phyloP scores from a whole-genome alignment of 75 land plant genomes.

The Sequoia sempervirens region DNA sequence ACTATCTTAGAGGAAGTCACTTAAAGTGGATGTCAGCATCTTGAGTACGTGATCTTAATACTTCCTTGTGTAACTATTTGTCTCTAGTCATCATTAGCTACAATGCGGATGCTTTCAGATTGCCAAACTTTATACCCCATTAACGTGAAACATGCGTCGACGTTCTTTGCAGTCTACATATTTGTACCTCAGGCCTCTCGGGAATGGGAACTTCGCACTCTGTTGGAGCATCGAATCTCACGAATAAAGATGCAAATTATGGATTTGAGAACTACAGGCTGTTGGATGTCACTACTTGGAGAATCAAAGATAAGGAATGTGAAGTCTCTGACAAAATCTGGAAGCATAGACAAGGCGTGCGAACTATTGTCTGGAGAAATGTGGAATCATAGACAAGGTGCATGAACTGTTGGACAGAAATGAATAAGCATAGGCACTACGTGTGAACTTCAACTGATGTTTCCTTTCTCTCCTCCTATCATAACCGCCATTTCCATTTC shows the following conservation, averaged over 20 bases:
- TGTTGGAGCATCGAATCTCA: background rate
- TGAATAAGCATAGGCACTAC: too few relatives aligned
- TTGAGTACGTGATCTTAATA: background rate
- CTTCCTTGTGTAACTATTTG: background rate
- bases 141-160: background rate
- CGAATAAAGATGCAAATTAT: background rate
- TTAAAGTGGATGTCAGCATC: background rate
- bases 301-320: too few relatives aligned
- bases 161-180: background rate
- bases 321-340: too few relatives aligned
- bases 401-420: too few relatives aligned
- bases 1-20: background rate
- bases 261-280: background rate
- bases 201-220: background rate
- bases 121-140: background rate
- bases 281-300: background rate
- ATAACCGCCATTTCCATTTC: too few relatives aligned
- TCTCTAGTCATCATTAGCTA: background rate
- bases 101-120: background rate
- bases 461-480: too few relatives aligned
- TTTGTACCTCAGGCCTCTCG: background rate
- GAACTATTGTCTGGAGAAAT: too few relatives aligned
- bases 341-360: too few relatives aligned
- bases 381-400: too few relatives aligned
- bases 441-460: too few relatives aligned